Evolutionary conservation across 306 rosid species (phyloP), one percentile per base, ranked within the genome.

Genomic region (Mucuna pruriens): DNA sequence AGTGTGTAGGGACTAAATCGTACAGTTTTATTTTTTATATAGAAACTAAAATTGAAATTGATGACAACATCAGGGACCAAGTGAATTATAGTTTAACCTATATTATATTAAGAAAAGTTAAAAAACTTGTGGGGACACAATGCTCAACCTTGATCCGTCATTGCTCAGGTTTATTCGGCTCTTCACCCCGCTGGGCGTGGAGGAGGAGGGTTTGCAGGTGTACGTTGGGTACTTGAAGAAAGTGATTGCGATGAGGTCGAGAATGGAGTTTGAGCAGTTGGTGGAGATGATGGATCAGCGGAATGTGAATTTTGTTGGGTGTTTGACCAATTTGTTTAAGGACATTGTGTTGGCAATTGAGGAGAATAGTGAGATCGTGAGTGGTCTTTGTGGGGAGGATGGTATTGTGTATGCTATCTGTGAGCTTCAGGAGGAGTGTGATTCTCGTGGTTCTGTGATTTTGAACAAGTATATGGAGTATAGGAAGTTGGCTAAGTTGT

Each of bases 401-500:
- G 99, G 99, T 7, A 83, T 95, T 69, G 99, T 90, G 7, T 95
- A 95, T 46, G 97, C 98, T 1, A 92, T 95, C 49, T 93, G 97
- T 44, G 99, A 95, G 86, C 98, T 95, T 54, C 99, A 95, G 62
- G 99, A 93, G 89, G 99, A 93, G 78, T 95, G 98, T 80, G 98
- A 95, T 66, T 86, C 93, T 2, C 84, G 97, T 23, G 98, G 99
- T 84, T 85, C 92, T 68, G 85, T 86, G 84, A 86, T 90, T 44
- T 84, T 95, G 91, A 95, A 91, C 89, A 95, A 95, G 86, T 95
- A 91, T 52, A 89, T 95, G 98, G 99, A 95, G 66, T 93, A 90
- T 38, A 87, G 98, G 88, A 93, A 82, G 82, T 84, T 95, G 87
- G 80, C 92, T 2, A 90, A 82, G 82, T 76, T 95, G 75, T 86